A percentile compares a stretch with the other conserved stretches of the same genome.
These are phyloP conservation scores for Aspergillus brasiliensis DNA, from an alignment of 2,329 filamentous ascomycete genomes.

Conservation along the genomic window DNA sequence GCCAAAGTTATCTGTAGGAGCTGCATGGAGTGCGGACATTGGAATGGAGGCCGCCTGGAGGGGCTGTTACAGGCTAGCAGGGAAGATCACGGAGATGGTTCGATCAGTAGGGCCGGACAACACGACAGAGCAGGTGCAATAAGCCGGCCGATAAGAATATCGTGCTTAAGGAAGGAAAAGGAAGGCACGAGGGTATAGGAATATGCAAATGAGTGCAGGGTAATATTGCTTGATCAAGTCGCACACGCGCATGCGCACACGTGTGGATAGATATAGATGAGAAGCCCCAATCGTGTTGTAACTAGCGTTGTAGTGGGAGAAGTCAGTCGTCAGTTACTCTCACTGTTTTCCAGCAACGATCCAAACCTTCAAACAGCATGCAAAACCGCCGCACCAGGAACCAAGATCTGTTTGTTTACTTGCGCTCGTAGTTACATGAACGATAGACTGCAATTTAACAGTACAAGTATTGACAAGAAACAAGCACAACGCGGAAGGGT, in stretches of 20 bases:
- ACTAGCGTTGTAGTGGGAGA: not conserved
- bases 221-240: not conserved
- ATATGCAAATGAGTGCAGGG: not conserved
- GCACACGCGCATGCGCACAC: not conserved
- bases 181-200: not conserved
- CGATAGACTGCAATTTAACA: not conserved
- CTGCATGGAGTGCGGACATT: slow-evolving; percentile 32
- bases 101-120: not conserved
- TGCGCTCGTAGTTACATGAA: not conserved
- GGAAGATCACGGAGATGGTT: not conserved
- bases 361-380: not conserved
- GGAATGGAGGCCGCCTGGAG: not conserved
- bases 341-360: not conserved
- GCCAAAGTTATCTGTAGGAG: slow-evolving; percentile 28
- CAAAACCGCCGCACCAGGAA: not conserved
- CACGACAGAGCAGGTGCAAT: not conserved
- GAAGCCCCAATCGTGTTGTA: not conserved
- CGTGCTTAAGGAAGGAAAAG: not conserved
- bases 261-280: not conserved
- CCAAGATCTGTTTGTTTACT: not conserved
- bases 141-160: not conserved
- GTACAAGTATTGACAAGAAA: not conserved
- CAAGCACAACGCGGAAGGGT: not conserved
- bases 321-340: not conserved
- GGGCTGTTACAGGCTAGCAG: not conserved